Conservation (phyloP, 805 yeast genomes). For the Lipomyces spencermartinsiae region DNA sequence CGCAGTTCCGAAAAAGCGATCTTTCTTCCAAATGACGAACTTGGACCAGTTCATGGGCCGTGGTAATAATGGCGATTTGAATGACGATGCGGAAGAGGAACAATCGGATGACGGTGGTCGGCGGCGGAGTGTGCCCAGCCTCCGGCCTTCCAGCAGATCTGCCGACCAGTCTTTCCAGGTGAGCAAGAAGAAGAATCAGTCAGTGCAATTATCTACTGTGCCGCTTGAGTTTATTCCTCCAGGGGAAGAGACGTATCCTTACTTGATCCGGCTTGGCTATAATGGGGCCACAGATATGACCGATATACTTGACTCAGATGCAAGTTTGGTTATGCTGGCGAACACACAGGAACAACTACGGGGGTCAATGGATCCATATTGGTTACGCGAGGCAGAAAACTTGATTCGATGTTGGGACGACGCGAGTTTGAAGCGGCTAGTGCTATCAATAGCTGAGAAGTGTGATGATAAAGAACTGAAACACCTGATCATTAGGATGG, state of each 20-base stretch:
- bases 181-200: background rate
- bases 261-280: background rate
- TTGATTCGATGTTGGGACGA: background rate
- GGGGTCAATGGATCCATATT: constrained; percentile 2
- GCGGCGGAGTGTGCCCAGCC: background rate
- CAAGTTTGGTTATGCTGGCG: background rate
- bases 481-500: constrained; percentile 9
- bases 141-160: background rate
- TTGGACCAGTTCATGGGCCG: background rate
- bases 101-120: background rate
- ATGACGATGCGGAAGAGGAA: background rate
- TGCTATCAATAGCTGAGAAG: background rate
- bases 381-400: background rate
- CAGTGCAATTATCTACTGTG: background rate
- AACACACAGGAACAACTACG: background rate
- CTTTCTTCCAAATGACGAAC: background rate
- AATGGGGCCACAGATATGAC: background rate
- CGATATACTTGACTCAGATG: background rate
- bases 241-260: constrained; percentile 17
- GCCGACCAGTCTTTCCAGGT: background rate
- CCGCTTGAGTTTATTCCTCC: constrained; percentile 16
- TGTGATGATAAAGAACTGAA: background rate
- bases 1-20: background rate
- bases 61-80: background rate
- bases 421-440: background rate